Evolutionary conservation across 2,329 filamentous ascomycete species (phyloP).

Genomic region (Rhynchosporium secalis): DNA sequence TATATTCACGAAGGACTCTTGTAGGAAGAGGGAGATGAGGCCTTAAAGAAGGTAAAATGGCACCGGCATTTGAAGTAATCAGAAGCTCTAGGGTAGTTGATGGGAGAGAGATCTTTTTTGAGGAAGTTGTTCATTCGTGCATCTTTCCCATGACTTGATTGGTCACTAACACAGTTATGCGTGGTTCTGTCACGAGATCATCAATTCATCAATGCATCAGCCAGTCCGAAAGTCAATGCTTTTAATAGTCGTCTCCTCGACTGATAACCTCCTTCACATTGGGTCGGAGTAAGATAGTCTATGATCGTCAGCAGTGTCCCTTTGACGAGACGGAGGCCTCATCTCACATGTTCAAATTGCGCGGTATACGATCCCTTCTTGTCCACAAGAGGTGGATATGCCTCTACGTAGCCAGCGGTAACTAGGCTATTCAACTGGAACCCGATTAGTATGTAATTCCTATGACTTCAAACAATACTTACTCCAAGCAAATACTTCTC

Average conservation of each 20-base stretch:
- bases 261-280: conserved; percentile 87
- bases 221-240: not conserved
- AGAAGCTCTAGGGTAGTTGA: no score
- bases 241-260: conserved; percentile 77
- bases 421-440: conserved; percentile 81
- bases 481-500: conserved; percentile 92
- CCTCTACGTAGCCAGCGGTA: conserved; percentile 78
- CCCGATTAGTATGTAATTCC: conserved; percentile 36
- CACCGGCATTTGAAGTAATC: no score
- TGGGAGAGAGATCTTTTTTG: no score
- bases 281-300: conserved; percentile 76
- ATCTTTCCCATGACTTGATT: not conserved
- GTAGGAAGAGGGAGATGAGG: no score
- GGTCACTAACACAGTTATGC: not conserved
- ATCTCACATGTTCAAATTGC: conserved; percentile 82
- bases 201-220: not conserved
- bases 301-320: conserved; percentile 12
- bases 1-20: no score
- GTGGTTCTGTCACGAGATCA: not conserved
- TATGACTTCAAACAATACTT: conserved; percentile 41
- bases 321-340: not conserved
- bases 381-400: conserved; percentile 86
- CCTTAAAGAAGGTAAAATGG: no score
- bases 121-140: not conserved
- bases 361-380: conserved; percentile 94